These are phyloP conservation scores for Musa schizocarpa DNA, from an alignment of 176 grass and related monocot genomes.

Conservation along the genomic window DNA sequence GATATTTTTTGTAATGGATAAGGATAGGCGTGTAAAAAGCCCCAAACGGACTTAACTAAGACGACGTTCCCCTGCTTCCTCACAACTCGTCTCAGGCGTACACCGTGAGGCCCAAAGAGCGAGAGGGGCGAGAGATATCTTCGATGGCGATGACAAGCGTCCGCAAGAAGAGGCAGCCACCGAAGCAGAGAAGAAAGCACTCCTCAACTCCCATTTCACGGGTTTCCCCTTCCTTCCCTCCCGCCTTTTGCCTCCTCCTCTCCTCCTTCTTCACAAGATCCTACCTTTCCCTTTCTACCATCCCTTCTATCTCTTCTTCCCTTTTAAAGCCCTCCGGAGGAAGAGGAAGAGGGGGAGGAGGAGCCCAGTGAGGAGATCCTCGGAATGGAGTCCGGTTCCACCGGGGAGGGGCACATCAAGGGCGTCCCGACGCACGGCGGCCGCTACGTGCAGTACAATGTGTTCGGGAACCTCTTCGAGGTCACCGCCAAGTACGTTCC, in stretches of 20 bases:
- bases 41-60: no score
- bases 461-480: conserved; percentile 81
- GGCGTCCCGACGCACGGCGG: conserved; percentile 70
- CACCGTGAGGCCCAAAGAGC: no score
- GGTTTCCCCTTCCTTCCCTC: background rate
- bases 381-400: conserved; percentile 13
- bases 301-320: background rate
- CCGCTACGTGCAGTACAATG: conserved; percentile 92
- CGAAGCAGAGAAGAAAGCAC: no score
- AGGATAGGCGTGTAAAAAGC: no score
- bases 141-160: no score
- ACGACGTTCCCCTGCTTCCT: no score
- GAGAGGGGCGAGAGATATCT: no score
- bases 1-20: no score
- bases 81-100: no score
- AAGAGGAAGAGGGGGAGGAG: no score
- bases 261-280: conserved; percentile 31
- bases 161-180: no score
- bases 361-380: background rate
- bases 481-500: conserved; percentile 83
- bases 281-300: conserved; percentile 10
- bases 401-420: conserved; percentile 45
- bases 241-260: conserved; percentile 18
- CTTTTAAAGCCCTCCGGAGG: background rate
- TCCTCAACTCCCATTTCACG: no score